Percentiles rank a stretch among this genome's conserved stretches.
Evolutionary conservation across 306 rosid genomes (phyloP).

Genomic region (Heteromeles arbutifolia): DNA sequence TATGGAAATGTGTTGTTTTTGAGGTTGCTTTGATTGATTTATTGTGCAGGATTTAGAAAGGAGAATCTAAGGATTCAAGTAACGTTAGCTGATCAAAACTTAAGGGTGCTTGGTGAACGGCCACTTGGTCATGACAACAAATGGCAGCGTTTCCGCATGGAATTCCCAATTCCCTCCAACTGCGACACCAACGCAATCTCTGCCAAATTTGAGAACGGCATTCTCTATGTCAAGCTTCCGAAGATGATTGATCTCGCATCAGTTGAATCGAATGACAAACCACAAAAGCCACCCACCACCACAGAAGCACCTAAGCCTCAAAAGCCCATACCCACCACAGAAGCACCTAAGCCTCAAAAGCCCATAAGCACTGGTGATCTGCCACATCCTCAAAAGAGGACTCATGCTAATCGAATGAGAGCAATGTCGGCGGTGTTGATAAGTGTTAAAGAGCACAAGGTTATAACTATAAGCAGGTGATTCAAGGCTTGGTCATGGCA

Average conservation of each 20-base stretch:
- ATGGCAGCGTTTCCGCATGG: slow-evolving; percentile 51
- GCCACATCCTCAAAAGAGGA: not conserved
- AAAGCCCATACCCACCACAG: not conserved
- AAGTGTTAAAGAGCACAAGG: not conserved
- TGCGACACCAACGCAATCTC: slow-evolving; percentile 27
- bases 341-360: not conserved
- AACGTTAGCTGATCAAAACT: slow-evolving; percentile 19
- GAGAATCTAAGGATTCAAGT: slow-evolving; percentile 50
- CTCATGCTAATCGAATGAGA: not conserved
- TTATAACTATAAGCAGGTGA: not conserved
- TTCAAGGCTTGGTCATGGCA: slow-evolving; percentile 7
- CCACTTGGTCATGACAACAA: slow-evolving; percentile 2
- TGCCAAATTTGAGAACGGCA: slow-evolving; percentile 52
- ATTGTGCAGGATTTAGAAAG: slow-evolving; percentile 41
- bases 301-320: not conserved
- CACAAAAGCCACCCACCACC: not conserved
- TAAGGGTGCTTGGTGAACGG: slow-evolving; percentile 47
- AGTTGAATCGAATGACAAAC: not conserved
- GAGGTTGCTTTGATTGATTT: not conserved
- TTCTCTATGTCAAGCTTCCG: slow-evolving; percentile 37
- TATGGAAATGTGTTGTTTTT: not conserved
- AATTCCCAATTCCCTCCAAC: slow-evolving; percentile 37
- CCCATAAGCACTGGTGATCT: not conserved
- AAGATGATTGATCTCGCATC: slow-evolving; percentile 10
- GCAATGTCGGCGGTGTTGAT: not conserved